Conservation (phyloP, 495 filamentous ascomycete species). For the Aspergillus saccharolyticus region DNA sequence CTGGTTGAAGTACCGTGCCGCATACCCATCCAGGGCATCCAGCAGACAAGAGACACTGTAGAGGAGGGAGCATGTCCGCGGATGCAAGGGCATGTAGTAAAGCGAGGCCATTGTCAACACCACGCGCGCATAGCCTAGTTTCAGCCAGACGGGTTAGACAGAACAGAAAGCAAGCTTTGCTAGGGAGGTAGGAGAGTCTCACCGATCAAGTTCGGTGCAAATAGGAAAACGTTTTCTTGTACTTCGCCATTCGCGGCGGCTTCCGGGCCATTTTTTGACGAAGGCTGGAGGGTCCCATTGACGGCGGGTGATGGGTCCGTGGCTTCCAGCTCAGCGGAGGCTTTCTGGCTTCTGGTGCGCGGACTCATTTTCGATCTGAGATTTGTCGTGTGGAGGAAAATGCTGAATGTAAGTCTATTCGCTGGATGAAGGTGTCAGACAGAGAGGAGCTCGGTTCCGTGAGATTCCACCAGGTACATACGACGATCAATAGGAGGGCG, state of each 20-base stretch:
- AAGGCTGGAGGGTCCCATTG: conserved; percentile 28
- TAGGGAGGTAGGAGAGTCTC: conserved; percentile 58
- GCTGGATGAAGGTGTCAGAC: conserved; percentile 11
- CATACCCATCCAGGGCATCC: conserved; percentile 89
- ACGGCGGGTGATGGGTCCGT: conserved; percentile 28
- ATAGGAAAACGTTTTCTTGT: conserved; percentile 90
- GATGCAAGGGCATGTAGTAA: conserved; percentile 98
- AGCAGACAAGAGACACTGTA: conserved; percentile 91
- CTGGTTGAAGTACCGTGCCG: conserved; percentile 82
- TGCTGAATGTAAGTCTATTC: background rate
- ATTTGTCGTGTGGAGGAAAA: conserved; percentile 1
- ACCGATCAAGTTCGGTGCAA: conserved; percentile 93
- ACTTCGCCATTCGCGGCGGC: conserved; percentile 29
- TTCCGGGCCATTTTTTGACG: conserved; percentile 26
- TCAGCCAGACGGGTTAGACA: background rate
- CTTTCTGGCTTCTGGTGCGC: conserved; percentile 42
- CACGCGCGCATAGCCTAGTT: conserved; percentile 78
- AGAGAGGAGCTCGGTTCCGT: conserved; percentile 18
- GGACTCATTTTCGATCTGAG: conserved; percentile 33
- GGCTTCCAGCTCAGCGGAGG: conserved; percentile 32
- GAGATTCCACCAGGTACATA: conserved; percentile 12
- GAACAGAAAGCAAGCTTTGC: conserved; percentile 22
- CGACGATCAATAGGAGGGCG: background rate
- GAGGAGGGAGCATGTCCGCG: conserved; percentile 84
- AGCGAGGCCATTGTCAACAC: conserved; percentile 86